phyloP scores from a whole-genome alignment of 202 grass and related monocot species.

The Carex sylvatica region DNA sequence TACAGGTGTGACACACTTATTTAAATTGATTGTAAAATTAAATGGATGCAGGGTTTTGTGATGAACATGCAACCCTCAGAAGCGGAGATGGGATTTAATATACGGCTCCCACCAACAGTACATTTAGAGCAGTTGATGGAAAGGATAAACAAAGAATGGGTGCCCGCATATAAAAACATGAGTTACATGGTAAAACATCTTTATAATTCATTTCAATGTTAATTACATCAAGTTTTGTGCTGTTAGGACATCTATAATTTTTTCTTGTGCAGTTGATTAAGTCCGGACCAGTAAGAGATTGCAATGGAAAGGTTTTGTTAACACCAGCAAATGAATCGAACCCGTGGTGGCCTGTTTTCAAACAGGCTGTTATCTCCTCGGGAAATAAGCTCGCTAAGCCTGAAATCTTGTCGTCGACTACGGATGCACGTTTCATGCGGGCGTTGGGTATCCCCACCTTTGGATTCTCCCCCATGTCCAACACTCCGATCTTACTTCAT shows the following conservation, averaged over 20 bases:
- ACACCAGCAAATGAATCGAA: constrained; percentile 77
- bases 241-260: neutral
- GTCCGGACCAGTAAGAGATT: constrained; percentile 51
- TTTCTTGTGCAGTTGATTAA: constrained; percentile 39
- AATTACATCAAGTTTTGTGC: neutral
- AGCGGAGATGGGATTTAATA: constrained; percentile 87
- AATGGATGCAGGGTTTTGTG: constrained; percentile 70
- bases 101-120: constrained; percentile 76
- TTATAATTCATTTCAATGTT: neutral
- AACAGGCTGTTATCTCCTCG: constrained; percentile 53
- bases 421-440: constrained; percentile 74
- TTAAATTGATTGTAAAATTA: constrained; percentile 22
- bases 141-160: constrained; percentile 87
- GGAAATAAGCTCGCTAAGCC: constrained; percentile 59
- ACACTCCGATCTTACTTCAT: constrained; percentile 81
- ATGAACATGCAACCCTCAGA: constrained; percentile 99
- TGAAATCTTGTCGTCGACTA: constrained; percentile 64
- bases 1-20: neutral
- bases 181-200: constrained; percentile 54
- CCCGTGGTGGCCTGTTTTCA: constrained; percentile 77
- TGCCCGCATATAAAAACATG: constrained; percentile 76
- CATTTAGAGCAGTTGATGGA: constrained; percentile 55
- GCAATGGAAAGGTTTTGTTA: constrained; percentile 42
- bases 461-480: constrained; percentile 86
- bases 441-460: constrained; percentile 70